A percentile compares a stretch with the other conserved stretches of the same genome.
These are phyloP conservation scores for Phoenix roebelenii DNA, from an alignment of 176 grass and related monocot genomes.

Conservation along the genomic window DNA sequence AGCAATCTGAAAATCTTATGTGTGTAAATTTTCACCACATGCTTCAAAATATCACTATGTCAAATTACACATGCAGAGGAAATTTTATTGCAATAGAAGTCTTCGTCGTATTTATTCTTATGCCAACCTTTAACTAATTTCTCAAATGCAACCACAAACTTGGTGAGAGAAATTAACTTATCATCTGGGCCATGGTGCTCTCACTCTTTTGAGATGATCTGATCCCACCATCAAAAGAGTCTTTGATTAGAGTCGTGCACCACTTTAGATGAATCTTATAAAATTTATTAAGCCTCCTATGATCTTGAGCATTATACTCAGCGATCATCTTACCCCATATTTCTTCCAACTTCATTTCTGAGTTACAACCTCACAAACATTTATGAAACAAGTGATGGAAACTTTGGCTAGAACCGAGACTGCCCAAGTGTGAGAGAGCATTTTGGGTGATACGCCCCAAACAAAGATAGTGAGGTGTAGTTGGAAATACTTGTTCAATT, in stretches of 20 bases:
- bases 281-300: conserved; percentile 70
- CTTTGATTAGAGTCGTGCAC: conserved; percentile 58
- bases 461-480: no score
- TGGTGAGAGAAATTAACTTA: conserved; percentile 30
- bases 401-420: not conserved
- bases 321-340: conserved; percentile 54
- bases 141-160: conserved; percentile 39
- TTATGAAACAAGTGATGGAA: conserved; percentile 60
- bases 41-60: conserved; percentile 70
- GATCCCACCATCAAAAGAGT: conserved; percentile 56
- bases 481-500: no score
- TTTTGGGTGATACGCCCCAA: no score
- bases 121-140: conserved; percentile 52
- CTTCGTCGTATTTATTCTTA: conserved; percentile 62
- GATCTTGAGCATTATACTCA: conserved; percentile 61
- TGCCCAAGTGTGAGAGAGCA: no score
- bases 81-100: conserved; percentile 45
- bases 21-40: conserved; percentile 63
- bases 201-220: conserved; percentile 59
- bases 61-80: conserved; percentile 49
- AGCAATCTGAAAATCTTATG: conserved; percentile 71
- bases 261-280: conserved; percentile 62
- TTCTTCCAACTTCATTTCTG: conserved; percentile 48
- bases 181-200: conserved; percentile 41
- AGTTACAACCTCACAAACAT: conserved; percentile 50